Base-by-base conservation (phyloP, 495 filamentous ascomycete species). In the Xylaria flabelliformis region DNA sequence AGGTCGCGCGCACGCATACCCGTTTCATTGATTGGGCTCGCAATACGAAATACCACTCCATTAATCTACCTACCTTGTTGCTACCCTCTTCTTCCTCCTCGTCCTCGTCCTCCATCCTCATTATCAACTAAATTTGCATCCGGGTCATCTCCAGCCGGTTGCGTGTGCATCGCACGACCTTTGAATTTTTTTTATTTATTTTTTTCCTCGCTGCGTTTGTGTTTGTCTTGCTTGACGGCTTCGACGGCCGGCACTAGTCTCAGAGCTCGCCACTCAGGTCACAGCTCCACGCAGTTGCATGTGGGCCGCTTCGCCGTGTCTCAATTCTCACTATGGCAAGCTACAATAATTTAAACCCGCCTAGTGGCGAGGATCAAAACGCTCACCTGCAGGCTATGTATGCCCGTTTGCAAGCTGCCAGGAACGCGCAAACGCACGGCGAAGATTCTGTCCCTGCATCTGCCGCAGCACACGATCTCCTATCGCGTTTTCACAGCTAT, bases 241-340 rank as follows among this genome's bases (percentile, higher is more conserved):
- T 59, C 67, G 67, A 44, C 56, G 65, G 64, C 24, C 44, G 61
- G 39, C 69, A 65, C 69, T 71, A 64, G 61, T 63, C 21, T 65
- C 69, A 64, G 53, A 24, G 42, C 67, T 70, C 44, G 29, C 42
- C 55, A 50, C 39, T 44, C 39, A 44, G 36, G 39, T 34, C 61
- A 46, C n/a, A 42, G 62, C 50, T 58, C 69, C 69, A 55, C 44
- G 61, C 26, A 8, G 13, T 53, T 65, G 44, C 69, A 53, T 62
- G 71, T 73, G 71, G 64, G 71, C 56, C 55, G 29, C 44, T 34
- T 64, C 55, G 64, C 55, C 51, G 64, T 69, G 64, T 74, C 50
- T 73, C 69, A 62, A 21, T 41, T 71, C 65, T 70, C 73, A 76
- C 67, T 77, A 85, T 85, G 84, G 81, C 84, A 73, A 79, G 75